Evolutionary conservation across 2,329 filamentous ascomycete species (phyloP), one percentile per base, ranked within the genome.

Genomic region (Calonectria leucothoes): DNA sequence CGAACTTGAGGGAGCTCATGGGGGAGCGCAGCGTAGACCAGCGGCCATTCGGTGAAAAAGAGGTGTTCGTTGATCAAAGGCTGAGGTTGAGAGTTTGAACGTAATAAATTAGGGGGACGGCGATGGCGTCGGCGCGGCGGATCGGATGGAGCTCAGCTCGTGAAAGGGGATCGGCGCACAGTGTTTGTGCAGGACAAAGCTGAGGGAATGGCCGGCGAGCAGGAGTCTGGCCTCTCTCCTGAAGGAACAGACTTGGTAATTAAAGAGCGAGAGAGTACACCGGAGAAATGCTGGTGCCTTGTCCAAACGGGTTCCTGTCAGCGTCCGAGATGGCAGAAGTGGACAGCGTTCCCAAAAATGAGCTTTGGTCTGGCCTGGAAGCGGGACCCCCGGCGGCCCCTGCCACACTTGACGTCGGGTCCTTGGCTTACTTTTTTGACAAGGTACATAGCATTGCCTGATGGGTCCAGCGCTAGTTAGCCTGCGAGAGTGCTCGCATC

Each of bases 1-100:
- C 95, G 84, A 99, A 99, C 81, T 98, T 96, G 81, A 98, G 93
- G 78, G 97, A 98, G 89, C 94, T 98, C 88, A 98, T 94, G 79
- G 92, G 93, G 82, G 92, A 90, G 81, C 87, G 82, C 80, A 80
- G 76, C 79, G 79, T 78, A 74, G 77, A 75, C 83, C 80, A 84
- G 84, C 79, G 83, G 86, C 84, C 88, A 89, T 89, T 84, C 87
- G 88, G 52, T 70, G 74, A 70, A 64, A 35, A 29, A 67, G 65
- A 39, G 65, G 57, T 52, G 68, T 51, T 48, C 65, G 69, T 42
- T 55, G 66, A 51, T 63, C 63, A 35, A 68, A 61, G 74, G 55
- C 57, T 37, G 52, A 69, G 23, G 68, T 72, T 35, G 68, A 69
- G 64, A 63, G 68, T 61, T 66, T 71, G 42, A 48, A 69, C 61